Evolutionary conservation across 2,329 filamentous ascomycete genomes (phyloP).

Genomic region (Neoascochyta sp.): DNA sequence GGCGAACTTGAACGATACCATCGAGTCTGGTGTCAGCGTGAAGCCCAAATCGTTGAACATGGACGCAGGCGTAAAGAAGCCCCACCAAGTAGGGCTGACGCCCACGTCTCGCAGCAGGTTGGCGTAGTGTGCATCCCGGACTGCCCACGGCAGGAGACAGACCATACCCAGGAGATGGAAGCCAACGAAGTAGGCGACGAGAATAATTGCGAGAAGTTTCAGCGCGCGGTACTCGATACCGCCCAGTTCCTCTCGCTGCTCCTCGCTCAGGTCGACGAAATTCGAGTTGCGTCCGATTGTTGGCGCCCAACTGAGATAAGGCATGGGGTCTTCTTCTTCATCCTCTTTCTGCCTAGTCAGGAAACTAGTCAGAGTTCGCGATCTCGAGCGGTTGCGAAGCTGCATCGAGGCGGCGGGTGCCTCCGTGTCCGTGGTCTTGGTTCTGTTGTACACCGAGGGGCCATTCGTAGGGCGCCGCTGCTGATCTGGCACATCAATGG

Average conservation of each 20-base stretch:
- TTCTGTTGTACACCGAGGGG: slow-evolving; percentile 30
- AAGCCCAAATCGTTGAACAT: slow-evolving; percentile 95
- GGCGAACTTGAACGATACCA: slow-evolving; percentile 80
- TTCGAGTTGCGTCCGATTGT: slow-evolving; percentile 91
- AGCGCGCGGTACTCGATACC: slow-evolving; percentile 94
- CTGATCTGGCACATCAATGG: slow-evolving; percentile 61
- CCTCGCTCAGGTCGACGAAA: slow-evolving; percentile 81
- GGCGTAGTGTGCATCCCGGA: slow-evolving; percentile 57
- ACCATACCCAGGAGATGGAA: slow-evolving; percentile 76
- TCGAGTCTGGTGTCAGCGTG: slow-evolving; percentile 87
- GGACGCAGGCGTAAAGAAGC: slow-evolving; percentile 80
- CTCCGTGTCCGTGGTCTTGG: slow-evolving; percentile 10
- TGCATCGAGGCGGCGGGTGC: slow-evolving; percentile 16
- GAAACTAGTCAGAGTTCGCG: slow-evolving; percentile 58
- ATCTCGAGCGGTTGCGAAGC: slow-evolving; percentile 30
- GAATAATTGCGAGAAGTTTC: slow-evolving; percentile 75
- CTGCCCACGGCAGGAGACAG: slow-evolving; percentile 77
- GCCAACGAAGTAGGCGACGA: slow-evolving; percentile 74
- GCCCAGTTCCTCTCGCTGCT: slow-evolving; percentile 89
- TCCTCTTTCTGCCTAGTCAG: slow-evolving; percentile 55
- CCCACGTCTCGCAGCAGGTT: slow-evolving; percentile 58
- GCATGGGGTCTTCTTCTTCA: slow-evolving; percentile 56
- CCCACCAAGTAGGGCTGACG: slow-evolving; percentile 79
- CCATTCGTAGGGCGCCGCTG: slow-evolving; percentile 22
- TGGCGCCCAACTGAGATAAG: slow-evolving; percentile 91